Evolutionary conservation across 805 yeast species (phyloP).

Genomic region (Diddensiella santjacobensis): DNA sequence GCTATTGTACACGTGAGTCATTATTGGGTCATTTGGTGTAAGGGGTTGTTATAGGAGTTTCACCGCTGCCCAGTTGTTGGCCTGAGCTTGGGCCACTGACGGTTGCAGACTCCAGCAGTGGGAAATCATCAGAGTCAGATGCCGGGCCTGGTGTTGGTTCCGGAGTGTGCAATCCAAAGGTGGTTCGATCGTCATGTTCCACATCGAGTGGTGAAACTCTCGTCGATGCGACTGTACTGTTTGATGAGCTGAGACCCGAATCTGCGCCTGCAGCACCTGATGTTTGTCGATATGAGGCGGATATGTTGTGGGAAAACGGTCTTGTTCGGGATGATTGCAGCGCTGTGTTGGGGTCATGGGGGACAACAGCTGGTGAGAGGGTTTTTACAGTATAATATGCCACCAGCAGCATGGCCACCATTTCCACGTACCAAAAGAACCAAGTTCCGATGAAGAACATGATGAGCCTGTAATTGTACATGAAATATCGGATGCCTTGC

Average conservation of each 20-base stretch:
- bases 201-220: neutral
- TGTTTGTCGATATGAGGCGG: no score
- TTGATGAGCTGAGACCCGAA: neutral
- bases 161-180: neutral
- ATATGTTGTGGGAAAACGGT: no score
- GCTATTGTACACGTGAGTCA: no score
- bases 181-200: neutral
- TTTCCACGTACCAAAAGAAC: constrained; percentile 29
- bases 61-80: neutral
- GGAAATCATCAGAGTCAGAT: neutral
- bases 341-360: no score
- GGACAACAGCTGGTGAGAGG: no score
- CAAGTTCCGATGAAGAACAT: constrained; percentile 27
- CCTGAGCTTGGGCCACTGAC: neutral
- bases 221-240: neutral
- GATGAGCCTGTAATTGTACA: constrained; percentile 27
- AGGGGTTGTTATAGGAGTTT: neutral
- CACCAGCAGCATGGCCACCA: constrained; percentile 15
- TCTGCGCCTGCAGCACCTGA: no score
- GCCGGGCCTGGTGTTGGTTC: neutral
- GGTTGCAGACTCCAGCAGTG: neutral
- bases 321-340: no score
- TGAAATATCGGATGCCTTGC: constrained; percentile 31
- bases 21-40: neutral
- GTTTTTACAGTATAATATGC: constrained; percentile 9